Percentiles rank a stretch among this genome's conserved stretches.
These are phyloP conservation scores for Mycena sp. DNA, from an alignment of 1,284 basidiomycete species.

Conservation along the genomic window DNA sequence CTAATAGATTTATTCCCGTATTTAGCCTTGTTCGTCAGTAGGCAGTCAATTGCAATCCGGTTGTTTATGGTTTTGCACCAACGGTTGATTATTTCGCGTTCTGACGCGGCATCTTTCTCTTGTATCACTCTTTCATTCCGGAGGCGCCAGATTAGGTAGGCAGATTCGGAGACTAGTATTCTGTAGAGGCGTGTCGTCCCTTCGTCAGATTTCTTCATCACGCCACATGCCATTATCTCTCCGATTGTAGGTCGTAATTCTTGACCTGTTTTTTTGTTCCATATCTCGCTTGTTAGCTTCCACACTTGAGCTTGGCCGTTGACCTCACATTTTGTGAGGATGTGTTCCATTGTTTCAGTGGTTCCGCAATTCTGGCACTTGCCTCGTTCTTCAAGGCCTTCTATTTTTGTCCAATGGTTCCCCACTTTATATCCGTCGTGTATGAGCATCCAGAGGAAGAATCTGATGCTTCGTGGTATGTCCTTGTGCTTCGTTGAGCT, in stretches of 20 bases:
- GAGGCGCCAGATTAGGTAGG: conserved; percentile 8
- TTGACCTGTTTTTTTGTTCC: conserved; percentile 3
- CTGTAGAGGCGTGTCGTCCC: neutral
- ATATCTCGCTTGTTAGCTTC: neutral
- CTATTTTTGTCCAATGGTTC: neutral
- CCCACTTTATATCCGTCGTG: conserved; percentile 11
- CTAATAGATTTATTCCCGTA: neutral
- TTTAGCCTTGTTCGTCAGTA: too few relatives aligned
- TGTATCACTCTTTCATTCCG: neutral
- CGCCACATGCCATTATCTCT: conserved; percentile 1
- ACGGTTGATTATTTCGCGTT: too few relatives aligned
- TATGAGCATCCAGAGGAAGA: conserved; percentile 18
- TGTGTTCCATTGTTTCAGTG: conserved; percentile 8
- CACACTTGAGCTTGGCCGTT: conserved; percentile 7
- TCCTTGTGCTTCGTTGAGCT: neutral
- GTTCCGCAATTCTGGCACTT: neutral
- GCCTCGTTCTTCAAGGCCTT: neutral
- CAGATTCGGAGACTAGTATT: conserved; percentile 21
- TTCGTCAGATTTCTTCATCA: neutral
- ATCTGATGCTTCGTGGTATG: neutral
- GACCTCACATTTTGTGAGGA: neutral
- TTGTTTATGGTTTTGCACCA: too few relatives aligned
- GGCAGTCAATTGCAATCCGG: too few relatives aligned
- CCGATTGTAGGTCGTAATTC: neutral
- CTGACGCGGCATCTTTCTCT: too few relatives aligned